Base-by-base conservation (phyloP, 345 rosid genomes). In the Cochlearia excelsa region DNA sequence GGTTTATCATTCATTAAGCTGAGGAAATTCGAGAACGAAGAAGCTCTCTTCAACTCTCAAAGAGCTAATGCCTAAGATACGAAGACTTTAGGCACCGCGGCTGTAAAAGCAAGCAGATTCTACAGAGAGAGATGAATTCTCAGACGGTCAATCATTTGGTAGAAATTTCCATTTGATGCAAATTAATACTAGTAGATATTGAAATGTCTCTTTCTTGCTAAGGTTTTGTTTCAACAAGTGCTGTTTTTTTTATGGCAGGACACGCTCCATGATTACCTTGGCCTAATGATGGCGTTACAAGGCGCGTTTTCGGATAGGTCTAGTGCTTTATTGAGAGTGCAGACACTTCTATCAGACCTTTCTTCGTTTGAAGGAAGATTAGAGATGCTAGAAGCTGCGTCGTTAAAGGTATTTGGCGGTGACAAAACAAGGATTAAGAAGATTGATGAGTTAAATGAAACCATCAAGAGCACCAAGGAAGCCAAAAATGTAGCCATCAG, bases 61-160 rank as follows among this genome's bases (percentile, higher is more conserved):
- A 81, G 84, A 70, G 76, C 70, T 6, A 79, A 96, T 63, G 96
- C 95, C 29, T 74, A 65, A 66, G 95, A 87, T 74, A 93, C 84
- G 94, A 93, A 87, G 77, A 80, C 75, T 72, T 66, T 93, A 53
- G 97, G 94, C 29, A 93, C 97, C 69, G 95, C 96, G 16, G 87
- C 97, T 40, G 97, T 93, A 26, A 93, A 93, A 81, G 99, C 97
- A 6, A 93, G 99, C 66, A 84, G 97, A 64, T 85, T 89, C 68
- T 93, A 87, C 61, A n/a, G n/a, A 84, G 97, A 61, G 96, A 90
- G 66, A 33, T 87, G 57, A 90, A 94, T 74, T 79, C 82, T 1
- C 95, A 94, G 65, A 87, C 95, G 9, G 92, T 90, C 54, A 87
- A 87, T 75, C 99, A 94, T 84, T 78, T 94, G 92, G 99, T 90